These are phyloP conservation scores for Calvatia gigantea DNA, from an alignment of 768 basidiomycete genomes.

Conservation along the genomic window DNA sequence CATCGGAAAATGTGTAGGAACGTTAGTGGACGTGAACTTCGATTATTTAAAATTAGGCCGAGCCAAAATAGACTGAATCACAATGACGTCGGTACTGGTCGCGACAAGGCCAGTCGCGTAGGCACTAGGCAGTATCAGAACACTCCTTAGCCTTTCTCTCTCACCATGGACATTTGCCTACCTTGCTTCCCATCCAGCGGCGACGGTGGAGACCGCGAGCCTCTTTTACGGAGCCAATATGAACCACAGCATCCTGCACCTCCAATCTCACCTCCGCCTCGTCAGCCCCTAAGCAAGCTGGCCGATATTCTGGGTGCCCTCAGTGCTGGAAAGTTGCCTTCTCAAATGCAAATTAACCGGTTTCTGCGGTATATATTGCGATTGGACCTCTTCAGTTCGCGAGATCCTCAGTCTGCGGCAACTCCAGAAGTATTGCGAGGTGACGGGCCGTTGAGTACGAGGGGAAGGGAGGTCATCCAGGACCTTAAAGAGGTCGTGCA, in stretches of 20 bases:
- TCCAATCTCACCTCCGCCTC: background rate
- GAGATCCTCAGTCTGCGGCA: background rate
- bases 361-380: slow-evolving; percentile 23
- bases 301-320: slow-evolving; percentile 32
- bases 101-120: background rate
- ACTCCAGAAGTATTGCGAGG: slow-evolving; percentile 8
- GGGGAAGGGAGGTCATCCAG: slow-evolving; percentile 24
- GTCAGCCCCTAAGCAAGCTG: slow-evolving; percentile 18
- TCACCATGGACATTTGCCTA: slow-evolving; percentile 18
- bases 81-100: background rate
- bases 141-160: background rate
- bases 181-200: slow-evolving; percentile 17
- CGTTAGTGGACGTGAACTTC: background rate
- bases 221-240: slow-evolving; percentile 15
- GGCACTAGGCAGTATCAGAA: background rate
- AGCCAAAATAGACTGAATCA: background rate
- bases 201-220: slow-evolving; percentile 17
- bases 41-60: background rate
- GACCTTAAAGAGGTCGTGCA: slow-evolving; percentile 28
- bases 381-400: slow-evolving; percentile 22
- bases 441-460: slow-evolving; percentile 25
- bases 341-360: slow-evolving; percentile 30
- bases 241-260: background rate
- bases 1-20: no score
- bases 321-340: slow-evolving; percentile 36